These are phyloP conservation scores for Oleoguttula mirabilis DNA, from an alignment of 495 filamentous ascomycete genomes.

Conservation along the genomic window DNA sequence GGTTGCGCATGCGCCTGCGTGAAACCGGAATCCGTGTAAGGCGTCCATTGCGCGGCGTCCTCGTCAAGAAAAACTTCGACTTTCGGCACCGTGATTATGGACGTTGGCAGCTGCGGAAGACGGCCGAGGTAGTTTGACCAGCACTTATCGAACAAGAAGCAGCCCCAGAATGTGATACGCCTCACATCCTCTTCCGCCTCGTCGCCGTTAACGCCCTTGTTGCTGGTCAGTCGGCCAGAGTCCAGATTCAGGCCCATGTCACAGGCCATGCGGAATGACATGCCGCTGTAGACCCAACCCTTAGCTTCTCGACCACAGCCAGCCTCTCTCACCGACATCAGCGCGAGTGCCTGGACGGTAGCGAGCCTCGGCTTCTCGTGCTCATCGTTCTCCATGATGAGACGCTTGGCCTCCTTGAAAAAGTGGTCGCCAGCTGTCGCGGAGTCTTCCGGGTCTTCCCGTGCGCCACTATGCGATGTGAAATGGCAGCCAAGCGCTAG, in stretches of 20 bases:
- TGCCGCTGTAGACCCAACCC: conserved; percentile 96
- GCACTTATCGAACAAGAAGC: conserved; percentile 95
- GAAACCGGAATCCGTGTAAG: conserved; percentile 76
- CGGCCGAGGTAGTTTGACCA: conserved; percentile 98
- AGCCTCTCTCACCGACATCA: conserved; percentile 95
- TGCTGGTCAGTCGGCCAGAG: conserved; percentile 43
- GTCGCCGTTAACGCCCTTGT: conserved; percentile 46
- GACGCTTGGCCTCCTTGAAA: conserved; percentile 84
- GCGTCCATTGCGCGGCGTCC: conserved; percentile 73
- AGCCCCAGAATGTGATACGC: conserved; percentile 95
- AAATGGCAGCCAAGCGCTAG: conserved; percentile 95
- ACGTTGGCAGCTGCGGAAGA: conserved; percentile 70
- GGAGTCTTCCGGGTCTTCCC: conserved; percentile 55
- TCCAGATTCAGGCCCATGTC: conserved; percentile 92
- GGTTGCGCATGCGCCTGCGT: conserved; percentile 60
- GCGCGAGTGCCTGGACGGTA: conserved; percentile 85
- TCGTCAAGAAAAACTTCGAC: conserved; percentile 85
- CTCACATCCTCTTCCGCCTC: conserved; percentile 83
- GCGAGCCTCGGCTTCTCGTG: conserved; percentile 81
- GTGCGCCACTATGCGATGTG: conserved; percentile 60
- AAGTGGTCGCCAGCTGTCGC: conserved; percentile 93
- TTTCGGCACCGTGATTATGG: conserved; percentile 70
- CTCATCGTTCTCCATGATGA: conserved; percentile 84
- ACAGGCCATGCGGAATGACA: conserved; percentile 97
- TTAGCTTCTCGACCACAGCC: conserved; percentile 91